These are phyloP conservation scores for Picea sitchensis DNA, from an alignment of 75 land plant genomes.

Conservation along the genomic window DNA sequence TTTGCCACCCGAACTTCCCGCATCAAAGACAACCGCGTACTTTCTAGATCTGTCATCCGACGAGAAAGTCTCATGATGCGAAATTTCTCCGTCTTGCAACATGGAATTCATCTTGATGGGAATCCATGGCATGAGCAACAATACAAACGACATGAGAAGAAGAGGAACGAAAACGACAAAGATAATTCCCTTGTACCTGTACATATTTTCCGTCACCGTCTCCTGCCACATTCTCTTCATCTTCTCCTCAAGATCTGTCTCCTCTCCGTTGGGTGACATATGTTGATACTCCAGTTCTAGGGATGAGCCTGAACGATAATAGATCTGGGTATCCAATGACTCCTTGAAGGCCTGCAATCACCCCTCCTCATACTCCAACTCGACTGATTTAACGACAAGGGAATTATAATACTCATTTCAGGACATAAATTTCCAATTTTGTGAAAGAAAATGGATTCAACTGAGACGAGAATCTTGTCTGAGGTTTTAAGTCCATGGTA, in stretches of 20 bases:
- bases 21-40: constrained; percentile 94
- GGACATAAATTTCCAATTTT: no score
- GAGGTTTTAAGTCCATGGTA: no score
- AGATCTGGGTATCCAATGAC: constrained; percentile 28
- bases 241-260: constrained; percentile 30
- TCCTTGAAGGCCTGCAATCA: no score
- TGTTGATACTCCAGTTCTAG: constrained; percentile 38
- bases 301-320: constrained; percentile 54
- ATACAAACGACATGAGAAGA: constrained; percentile 56
- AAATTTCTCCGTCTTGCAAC: no score
- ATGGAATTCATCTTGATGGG: not conserved
- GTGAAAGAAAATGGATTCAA: no score
- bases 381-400: no score
- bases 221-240: constrained; percentile 54
- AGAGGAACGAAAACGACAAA: constrained; percentile 64
- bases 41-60: constrained; percentile 19
- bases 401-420: no score
- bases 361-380: no score
- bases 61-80: not conserved
- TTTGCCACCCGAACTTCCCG: constrained; percentile 97
- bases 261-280: not conserved
- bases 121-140: constrained; percentile 69
- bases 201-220: constrained; percentile 56
- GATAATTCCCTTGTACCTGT: constrained; percentile 58
- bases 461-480: no score